phyloP scores from a whole-genome alignment of 78 protist species.

The slime mould (Dictyostelium discoideum) region DNA sequence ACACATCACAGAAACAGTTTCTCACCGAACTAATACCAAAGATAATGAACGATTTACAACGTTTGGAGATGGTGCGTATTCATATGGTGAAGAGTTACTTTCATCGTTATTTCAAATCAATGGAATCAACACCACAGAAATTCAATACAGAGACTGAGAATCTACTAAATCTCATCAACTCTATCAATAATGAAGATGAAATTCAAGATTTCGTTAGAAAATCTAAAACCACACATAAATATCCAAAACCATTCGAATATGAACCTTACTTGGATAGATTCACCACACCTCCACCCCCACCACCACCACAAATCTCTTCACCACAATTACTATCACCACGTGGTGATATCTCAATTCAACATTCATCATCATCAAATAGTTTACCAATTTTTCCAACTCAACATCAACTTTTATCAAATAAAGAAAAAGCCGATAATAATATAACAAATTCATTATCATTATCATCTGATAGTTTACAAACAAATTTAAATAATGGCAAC shows the following conservation, averaged over 20 bases:
- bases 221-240: background rate
- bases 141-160: background rate
- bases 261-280: slow-evolving; percentile 26
- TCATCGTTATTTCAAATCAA: slow-evolving; percentile 14
- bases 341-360: background rate
- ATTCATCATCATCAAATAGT: background rate
- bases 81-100: slow-evolving; percentile 54
- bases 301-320: background rate
- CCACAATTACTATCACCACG: slow-evolving; percentile 6
- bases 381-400: background rate
- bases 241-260: slow-evolving; percentile 38
- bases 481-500: background rate
- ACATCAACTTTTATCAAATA: background rate
- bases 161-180: background rate
- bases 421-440: background rate
- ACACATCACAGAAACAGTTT: background rate
- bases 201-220: slow-evolving; percentile 52
- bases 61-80: slow-evolving; percentile 27
- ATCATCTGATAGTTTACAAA: background rate
- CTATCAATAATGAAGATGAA: slow-evolving; percentile 30
- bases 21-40: slow-evolving; percentile 11
- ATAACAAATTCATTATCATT: background rate
- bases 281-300: background rate
- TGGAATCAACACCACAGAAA: slow-evolving; percentile 14
- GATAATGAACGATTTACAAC: slow-evolving; percentile 51